Evolutionary conservation across 306 rosid genomes (phyloP).

Genomic region (Glycyrrhiza uralensis): DNA sequence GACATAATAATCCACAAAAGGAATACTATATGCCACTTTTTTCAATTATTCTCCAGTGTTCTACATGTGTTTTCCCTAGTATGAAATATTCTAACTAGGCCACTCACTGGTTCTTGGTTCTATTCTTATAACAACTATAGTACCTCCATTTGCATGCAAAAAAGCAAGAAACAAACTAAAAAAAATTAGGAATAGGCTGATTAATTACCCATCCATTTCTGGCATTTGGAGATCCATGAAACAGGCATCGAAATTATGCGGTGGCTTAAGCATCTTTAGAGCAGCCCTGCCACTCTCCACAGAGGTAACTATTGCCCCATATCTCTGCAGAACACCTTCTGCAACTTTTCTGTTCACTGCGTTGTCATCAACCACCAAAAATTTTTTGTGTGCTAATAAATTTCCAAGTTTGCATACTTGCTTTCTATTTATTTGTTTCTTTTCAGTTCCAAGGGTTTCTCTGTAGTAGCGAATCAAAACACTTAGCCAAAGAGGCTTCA

Average conservation of each 20-base stretch:
- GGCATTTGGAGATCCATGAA: constrained; percentile 99
- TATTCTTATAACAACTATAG: not conserved
- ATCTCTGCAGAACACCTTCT: constrained; percentile 73
- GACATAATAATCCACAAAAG: not conserved
- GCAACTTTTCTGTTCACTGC: constrained; percentile 89
- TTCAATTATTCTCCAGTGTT: not conserved
- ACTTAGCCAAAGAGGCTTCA: constrained; percentile 71
- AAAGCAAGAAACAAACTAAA: not conserved
- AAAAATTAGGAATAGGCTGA: constrained; percentile 11
- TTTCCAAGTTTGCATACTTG: constrained; percentile 51
- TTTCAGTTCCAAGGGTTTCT: constrained; percentile 61
- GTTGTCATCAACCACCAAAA: constrained; percentile 94
- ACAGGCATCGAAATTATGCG: constrained; percentile 80
- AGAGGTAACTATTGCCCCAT: constrained; percentile 77
- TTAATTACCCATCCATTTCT: constrained; percentile 94
- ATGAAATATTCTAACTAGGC: not conserved
- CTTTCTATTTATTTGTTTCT: constrained; percentile 44
- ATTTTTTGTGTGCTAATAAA: constrained; percentile 52
- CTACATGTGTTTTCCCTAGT: not conserved
- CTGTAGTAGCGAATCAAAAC: constrained; percentile 55
- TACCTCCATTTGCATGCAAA: constrained; percentile 16
- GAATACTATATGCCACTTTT: not conserved
- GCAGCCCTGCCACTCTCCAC: constrained; percentile 80
- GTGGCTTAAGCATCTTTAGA: constrained; percentile 61
- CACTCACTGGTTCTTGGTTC: constrained; percentile 4